phyloP scores from a whole-genome alignment of 176 grass and related monocot species.

The Carex cristatella region DNA sequence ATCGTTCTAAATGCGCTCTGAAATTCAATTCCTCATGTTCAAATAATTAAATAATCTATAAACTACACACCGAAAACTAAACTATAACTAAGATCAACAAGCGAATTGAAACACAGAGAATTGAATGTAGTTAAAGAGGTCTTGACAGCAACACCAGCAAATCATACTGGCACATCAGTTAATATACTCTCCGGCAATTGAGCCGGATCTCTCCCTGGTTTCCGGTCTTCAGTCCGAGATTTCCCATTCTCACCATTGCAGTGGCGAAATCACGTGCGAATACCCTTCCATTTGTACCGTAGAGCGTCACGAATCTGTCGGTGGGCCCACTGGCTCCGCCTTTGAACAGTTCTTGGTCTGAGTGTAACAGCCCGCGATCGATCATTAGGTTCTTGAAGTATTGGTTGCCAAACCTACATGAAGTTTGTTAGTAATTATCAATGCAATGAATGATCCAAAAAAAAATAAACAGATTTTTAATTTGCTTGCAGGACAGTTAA shows the following conservation, averaged over 20 bases:
- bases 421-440: background rate
- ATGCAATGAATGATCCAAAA: background rate
- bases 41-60: background rate
- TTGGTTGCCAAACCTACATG: background rate
- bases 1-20: background rate
- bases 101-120: background rate
- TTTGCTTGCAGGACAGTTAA: background rate
- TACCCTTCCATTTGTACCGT: background rate
- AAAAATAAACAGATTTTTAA: background rate
- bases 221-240: constrained; percentile 13
- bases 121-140: background rate
- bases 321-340: constrained; percentile 7
- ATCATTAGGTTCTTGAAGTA: constrained; percentile 27
- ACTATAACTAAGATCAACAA: background rate
- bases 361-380: constrained; percentile 27
- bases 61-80: background rate
- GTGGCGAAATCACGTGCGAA: constrained; percentile 24
- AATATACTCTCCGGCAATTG: background rate
- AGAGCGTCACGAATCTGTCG: constrained; percentile 17
- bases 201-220: constrained; percentile 16
- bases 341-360: constrained; percentile 24
- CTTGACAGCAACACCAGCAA: background rate
- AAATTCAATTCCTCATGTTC: background rate
- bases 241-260: constrained; percentile 34
- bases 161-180: constrained; percentile 4